Conservation (phyloP, 768 basidiomycete species). For the Kwoniella sp. region DNA sequence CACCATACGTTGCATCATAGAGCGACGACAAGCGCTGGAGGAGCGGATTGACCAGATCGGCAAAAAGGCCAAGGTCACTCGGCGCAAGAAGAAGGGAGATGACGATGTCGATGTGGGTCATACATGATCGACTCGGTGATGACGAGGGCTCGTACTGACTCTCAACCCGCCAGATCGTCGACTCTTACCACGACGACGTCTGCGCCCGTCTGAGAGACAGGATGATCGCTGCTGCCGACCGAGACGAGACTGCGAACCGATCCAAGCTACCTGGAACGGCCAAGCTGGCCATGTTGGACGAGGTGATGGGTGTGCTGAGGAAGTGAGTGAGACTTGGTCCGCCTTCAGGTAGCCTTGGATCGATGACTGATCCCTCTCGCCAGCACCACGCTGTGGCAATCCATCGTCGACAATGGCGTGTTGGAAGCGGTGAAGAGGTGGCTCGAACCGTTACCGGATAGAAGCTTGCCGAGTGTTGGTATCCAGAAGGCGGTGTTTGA, state of each 20-base stretch:
- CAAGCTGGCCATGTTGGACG: conserved; percentile 78
- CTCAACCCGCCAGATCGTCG: conserved; percentile 54
- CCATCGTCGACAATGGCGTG: conserved; percentile 83
- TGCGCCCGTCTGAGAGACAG: conserved; percentile 80
- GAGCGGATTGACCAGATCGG: conserved; percentile 82
- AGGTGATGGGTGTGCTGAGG: conserved; percentile 86
- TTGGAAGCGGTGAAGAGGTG: conserved; percentile 81
- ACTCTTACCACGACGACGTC: conserved; percentile 83
- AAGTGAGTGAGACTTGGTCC: conserved; percentile 60
- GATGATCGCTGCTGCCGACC: conserved; percentile 81
- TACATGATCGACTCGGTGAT: background rate
- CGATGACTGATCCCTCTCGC: too few relatives aligned
- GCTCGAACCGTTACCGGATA: conserved; percentile 91
- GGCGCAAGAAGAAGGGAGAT: conserved; percentile 60
- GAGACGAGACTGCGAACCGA: conserved; percentile 73
- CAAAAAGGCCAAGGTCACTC: conserved; percentile 67
- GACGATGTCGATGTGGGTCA: conserved; percentile 66
- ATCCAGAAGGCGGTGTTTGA: conserved; percentile 90
- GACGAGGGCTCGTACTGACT: conserved; percentile 5
- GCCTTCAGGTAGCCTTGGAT: background rate
- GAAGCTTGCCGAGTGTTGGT: conserved; percentile 87
- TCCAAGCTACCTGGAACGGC: conserved; percentile 74
- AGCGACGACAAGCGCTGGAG: conserved; percentile 69
- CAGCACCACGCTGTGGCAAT: conserved; percentile 78
- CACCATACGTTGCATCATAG: conserved; percentile 51